Base-by-base conservation (phyloP, 1,139 yeast species). In the Candida neerlandica region DNA sequence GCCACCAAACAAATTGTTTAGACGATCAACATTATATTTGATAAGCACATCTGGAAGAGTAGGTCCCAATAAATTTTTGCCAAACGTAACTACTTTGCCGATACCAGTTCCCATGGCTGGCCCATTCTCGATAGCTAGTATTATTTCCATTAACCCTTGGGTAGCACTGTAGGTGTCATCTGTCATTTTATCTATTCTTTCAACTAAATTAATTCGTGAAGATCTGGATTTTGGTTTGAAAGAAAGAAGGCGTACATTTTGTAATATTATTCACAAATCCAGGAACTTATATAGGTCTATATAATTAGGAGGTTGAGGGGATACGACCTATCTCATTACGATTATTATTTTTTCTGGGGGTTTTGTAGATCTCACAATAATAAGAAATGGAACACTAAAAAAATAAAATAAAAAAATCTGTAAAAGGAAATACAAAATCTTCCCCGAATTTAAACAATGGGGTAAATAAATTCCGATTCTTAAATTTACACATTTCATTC, bases 1-100 rank as follows among this genome's bases (percentile, higher is more conserved):
- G 29, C 57, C 62, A 2, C 78, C 79, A 58, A 71, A 71, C 35
- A 74, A 54, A 48, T 67, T 64, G 51, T 58, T 59, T 46, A 66
- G 74, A 33, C 57, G 30, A 9, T 43, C 46, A 19, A 59, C 40
- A 5, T 52, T 50, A 51, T 62, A 66, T 14, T 57, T 54, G 15
- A 62, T 48, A 34, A 71, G 41, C 0, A 54, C 51, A 11, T 51
- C 59, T 2, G 72, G 69, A 27, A 64, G 49, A 50, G 44, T 5
- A 51, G 27, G 55, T 0, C 75, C 75, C 34, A 64, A 35, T 41
- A 68, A 51, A 46, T 59, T 59, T 10, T 54, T 52, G 7, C 67
- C 64, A 41, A 60, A 60, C 1, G 29, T n/a, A 5, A 62, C 54
- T 41, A 67, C 46, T 5, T 48, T 34, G 9, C 39, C 30, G 41